These are phyloP conservation scores for Malbranchea cinnamomea DNA, from an alignment of 2,329 filamentous ascomycete genomes.

Conservation along the genomic window DNA sequence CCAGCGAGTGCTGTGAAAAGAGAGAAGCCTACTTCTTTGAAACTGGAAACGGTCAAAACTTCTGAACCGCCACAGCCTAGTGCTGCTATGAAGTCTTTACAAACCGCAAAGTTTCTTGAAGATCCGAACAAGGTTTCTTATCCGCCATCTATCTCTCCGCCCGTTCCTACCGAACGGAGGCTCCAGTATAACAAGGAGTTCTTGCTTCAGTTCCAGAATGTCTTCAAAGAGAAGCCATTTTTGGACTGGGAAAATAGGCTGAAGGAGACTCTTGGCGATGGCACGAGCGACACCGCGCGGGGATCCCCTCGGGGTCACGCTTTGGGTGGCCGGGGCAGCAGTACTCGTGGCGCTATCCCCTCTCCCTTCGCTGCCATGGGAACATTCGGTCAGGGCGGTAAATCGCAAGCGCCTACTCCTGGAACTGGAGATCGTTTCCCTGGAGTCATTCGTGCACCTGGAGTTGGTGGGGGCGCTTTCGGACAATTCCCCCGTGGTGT, in stretches of 20 bases:
- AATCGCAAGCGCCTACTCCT: conserved; percentile 48
- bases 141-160: conserved; percentile 68
- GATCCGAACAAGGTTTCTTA: conserved; percentile 68
- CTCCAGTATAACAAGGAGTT: conserved; percentile 96
- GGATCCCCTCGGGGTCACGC: conserved; percentile 15
- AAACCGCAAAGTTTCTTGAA: conserved; percentile 76
- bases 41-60: conserved; percentile 71
- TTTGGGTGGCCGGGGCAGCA: conserved; percentile 34
- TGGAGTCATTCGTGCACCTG: conserved; percentile 30
- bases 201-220: conserved; percentile 86
- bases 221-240: conserved; percentile 94
- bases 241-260: conserved; percentile 85
- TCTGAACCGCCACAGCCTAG: conserved; percentile 87
- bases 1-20: conserved; percentile 46
- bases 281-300: conserved; percentile 45
- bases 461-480: conserved; percentile 37
- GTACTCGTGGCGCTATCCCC: conserved; percentile 37
- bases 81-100: conserved; percentile 81
- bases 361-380: conserved; percentile 51
- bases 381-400: conserved; percentile 37
- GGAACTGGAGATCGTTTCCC: conserved; percentile 57
- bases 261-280: conserved; percentile 68
- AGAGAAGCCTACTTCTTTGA: conserved; percentile 71
- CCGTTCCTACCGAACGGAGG: conserved; percentile 60
- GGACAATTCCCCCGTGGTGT: conserved; percentile 43